Base-by-base conservation (phyloP, 345 rosid species). In the Sisymbrium irio region DNA sequence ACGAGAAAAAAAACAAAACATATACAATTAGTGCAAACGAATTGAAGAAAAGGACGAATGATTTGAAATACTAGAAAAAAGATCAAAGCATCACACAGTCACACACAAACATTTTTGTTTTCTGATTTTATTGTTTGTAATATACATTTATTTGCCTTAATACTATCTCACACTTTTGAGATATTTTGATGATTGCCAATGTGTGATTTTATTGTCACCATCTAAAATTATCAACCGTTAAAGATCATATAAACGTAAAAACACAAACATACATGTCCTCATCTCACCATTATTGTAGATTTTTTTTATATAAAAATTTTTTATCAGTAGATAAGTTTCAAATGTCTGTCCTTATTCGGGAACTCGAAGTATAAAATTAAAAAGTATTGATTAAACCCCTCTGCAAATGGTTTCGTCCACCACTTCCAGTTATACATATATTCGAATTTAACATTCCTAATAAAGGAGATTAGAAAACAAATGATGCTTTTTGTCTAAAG, bases 401-500 rank as follows among this genome's bases (percentile, higher is more conserved):
- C 27, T 14, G 33, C 32, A 47, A 65, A 47, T 13, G 47, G 69
- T 47, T 33, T 18, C 61, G 42, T 28, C 67, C 62, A 73, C 44
- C 46, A 15, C 5, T 22, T 7, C 17, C 51, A 62, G 12, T 15
- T 57, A 17, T 57, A 41, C n/a, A n/a, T 19, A 20, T 14, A 62
- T 30, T 63, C 46, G 56, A 30, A 53, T 62, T 27, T 53, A 41
- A 41, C 22, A 19, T 72, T 18, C 33, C 7, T 18, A 41, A 17
- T 44, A 10, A 59, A 14, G 4, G 15, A 33, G 25, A 51, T 41
- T 41, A 54, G 28, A 63, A 58, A 35, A 3, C 19, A 50, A 22
- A 54, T 45, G 32, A 56, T 65, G 72, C 41, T 57, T 65, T 44
- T 62, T 50, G 9, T 72, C 41, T 27, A 39, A 0, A 56, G 40